phyloP scores from a whole-genome alignment of 208 protist species.

The Leishmania aethiopica region DNA sequence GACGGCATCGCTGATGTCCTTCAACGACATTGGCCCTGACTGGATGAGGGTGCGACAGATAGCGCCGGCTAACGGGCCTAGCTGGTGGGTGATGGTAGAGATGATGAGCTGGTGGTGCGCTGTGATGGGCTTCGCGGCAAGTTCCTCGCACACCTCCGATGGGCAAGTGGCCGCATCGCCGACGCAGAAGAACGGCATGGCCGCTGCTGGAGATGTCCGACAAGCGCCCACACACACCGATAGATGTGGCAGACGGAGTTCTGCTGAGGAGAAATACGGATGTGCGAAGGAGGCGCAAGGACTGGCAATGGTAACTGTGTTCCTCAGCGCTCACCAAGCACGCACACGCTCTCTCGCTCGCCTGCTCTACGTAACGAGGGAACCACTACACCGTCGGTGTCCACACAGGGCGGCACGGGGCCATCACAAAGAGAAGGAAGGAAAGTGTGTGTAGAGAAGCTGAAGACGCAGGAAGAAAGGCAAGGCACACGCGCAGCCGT shows the following conservation, averaged over 20 bases:
- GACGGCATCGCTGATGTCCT: conserved; percentile 28
- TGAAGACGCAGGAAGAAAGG: not conserved
- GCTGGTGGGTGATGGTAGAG: conserved; percentile 39
- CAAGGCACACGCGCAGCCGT: not conserved
- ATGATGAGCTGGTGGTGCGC: conserved; percentile 54
- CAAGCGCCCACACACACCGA: not conserved
- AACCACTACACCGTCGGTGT: not conserved
- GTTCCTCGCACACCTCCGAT: conserved; percentile 32
- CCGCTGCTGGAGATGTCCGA: not conserved
- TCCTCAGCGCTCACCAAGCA: not conserved
- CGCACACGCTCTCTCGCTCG: not conserved
- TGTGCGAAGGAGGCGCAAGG: not conserved
- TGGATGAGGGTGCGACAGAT: conserved; percentile 38
- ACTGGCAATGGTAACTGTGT: not conserved
- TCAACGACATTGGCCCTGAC: conserved; percentile 35
- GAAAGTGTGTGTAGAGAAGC: not conserved
- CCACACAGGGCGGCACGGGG: not conserved
- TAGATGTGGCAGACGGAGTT: not conserved
- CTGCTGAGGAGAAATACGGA: not conserved
- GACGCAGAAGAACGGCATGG: conserved; percentile 27
- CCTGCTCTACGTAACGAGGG: not conserved
- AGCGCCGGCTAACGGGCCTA: conserved; percentile 48
- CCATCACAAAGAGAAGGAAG: not conserved
- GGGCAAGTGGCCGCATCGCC: conserved; percentile 13
- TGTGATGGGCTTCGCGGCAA: conserved; percentile 25